Percentiles rank a stretch among this genome's conserved stretches.
These are phyloP conservation scores for Intubia oerlemansii DNA, from an alignment of 2,329 filamentous ascomycete species.

Conservation along the genomic window DNA sequence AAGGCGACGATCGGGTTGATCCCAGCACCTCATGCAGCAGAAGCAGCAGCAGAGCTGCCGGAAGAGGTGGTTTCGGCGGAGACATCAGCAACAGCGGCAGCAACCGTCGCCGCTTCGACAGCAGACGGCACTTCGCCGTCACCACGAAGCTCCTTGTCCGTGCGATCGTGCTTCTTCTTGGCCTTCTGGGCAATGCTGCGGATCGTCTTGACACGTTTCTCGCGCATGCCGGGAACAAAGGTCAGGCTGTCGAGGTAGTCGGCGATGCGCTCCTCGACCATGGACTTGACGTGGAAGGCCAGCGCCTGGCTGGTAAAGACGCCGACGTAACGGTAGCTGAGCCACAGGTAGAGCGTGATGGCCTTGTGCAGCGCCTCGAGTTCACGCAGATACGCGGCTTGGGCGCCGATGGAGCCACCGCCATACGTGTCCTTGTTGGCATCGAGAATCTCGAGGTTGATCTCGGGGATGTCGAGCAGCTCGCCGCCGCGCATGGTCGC, in stretches of 20 bases:
- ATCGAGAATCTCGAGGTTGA: slow-evolving; percentile 59
- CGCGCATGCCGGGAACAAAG: slow-evolving; percentile 17
- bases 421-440: slow-evolving; percentile 24
- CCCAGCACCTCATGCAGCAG: no score
- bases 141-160: neutral
- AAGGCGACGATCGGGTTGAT: no score
- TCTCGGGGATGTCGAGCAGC: slow-evolving; percentile 46
- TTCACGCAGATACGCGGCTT: slow-evolving; percentile 36
- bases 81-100: no score
- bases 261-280: slow-evolving; percentile 61
- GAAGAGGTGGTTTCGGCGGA: no score
- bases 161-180: no score
- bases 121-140: no score
- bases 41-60: no score
- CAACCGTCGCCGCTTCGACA: no score
- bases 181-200: slow-evolving; percentile 7
- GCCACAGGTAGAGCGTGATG: slow-evolving; percentile 76
- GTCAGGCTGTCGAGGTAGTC: slow-evolving; percentile 35
- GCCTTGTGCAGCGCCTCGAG: slow-evolving; percentile 66
- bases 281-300: slow-evolving; percentile 55
- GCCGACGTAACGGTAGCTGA: slow-evolving; percentile 72
- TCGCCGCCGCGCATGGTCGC: slow-evolving; percentile 43
- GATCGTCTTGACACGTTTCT: slow-evolving; percentile 2
- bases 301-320: slow-evolving; percentile 56
- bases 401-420: slow-evolving; percentile 11